phyloP scores from a whole-genome alignment of 2,329 filamentous ascomycete species.

The Aspergillus brasiliensis region DNA sequence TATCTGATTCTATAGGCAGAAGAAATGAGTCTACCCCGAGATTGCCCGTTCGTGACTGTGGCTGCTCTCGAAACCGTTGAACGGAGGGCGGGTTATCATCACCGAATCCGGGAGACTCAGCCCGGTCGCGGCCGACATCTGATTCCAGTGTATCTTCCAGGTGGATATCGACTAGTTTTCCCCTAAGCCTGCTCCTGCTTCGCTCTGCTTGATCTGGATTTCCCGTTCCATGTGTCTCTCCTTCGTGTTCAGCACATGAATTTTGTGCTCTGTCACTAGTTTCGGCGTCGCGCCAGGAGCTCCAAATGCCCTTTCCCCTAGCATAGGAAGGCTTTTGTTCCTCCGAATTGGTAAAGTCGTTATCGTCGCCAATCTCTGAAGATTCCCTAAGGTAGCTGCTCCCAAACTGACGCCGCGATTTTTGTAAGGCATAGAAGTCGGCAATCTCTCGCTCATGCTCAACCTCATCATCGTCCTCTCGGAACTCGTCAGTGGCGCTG shows the following conservation, averaged over 20 bases:
- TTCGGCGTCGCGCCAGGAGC: slow-evolving; percentile 58
- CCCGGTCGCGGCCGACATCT: slow-evolving; percentile 46
- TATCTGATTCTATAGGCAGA: slow-evolving; percentile 55
- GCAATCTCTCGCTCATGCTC: slow-evolving; percentile 88
- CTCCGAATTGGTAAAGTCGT: slow-evolving; percentile 53
- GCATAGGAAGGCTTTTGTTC: slow-evolving; percentile 42
- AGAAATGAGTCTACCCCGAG: slow-evolving; percentile 44
- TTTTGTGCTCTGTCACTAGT: slow-evolving; percentile 43
- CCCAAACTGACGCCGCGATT: slow-evolving; percentile 85
- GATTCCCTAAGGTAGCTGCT: slow-evolving; percentile 82
- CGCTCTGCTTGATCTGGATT: slow-evolving; percentile 31
- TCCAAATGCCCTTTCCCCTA: slow-evolving; percentile 55
- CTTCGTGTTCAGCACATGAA: slow-evolving; percentile 35
- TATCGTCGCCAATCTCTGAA: slow-evolving; percentile 76
- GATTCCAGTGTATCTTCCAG: slow-evolving; percentile 66
- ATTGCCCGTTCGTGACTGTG: slow-evolving; percentile 41
- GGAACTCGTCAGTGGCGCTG: slow-evolving; percentile 84
- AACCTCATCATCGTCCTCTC: slow-evolving; percentile 89
- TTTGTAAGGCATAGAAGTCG: slow-evolving; percentile 90
- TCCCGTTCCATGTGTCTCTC: slow-evolving; percentile 42
- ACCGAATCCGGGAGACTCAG: slow-evolving; percentile 40
- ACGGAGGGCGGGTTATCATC: slow-evolving; percentile 57
- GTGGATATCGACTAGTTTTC: slow-evolving; percentile 79
- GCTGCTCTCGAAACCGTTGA: slow-evolving; percentile 56
- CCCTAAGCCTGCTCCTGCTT: slow-evolving; percentile 60